Evolutionary conservation across 495 filamentous ascomycete species (phyloP).

Genomic region (Xylaria nigripes): DNA sequence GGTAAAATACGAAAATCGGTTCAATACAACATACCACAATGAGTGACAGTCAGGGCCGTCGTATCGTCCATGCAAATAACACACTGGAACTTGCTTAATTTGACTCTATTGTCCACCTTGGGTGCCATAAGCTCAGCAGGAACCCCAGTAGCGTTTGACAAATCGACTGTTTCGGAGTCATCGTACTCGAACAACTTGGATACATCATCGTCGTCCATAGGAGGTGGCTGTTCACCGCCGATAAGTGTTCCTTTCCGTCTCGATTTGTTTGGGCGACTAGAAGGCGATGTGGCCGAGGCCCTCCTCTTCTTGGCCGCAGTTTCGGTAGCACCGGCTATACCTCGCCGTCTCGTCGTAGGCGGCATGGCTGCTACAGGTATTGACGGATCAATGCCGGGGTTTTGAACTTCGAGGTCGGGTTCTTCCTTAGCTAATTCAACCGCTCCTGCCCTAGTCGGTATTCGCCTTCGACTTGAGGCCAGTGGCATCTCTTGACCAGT

Average conservation of each 20-base stretch:
- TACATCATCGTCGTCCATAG: conserved; percentile 27
- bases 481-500: conserved; percentile 14
- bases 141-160: conserved; percentile 49
- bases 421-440: conserved; percentile 21
- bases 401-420: conserved; percentile 4
- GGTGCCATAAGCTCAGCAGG: conserved; percentile 41
- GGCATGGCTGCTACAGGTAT: conserved; percentile 18
- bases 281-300: conserved; percentile 16
- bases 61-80: conserved; percentile 81
- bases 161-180: conserved; percentile 48
- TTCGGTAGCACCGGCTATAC: neutral
- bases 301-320: conserved; percentile 18
- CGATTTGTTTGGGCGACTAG: conserved; percentile 27
- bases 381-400: conserved; percentile 12
- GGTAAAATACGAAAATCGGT: neutral
- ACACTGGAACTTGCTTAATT: conserved; percentile 55
- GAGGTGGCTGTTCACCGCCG: conserved; percentile 10
- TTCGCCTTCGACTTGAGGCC: neutral
- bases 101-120: conserved; percentile 43
- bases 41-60: conserved; percentile 64
- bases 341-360: conserved; percentile 11
- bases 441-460: conserved; percentile 9
- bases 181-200: conserved; percentile 16
- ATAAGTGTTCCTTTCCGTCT: conserved; percentile 14
- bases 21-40: conserved; percentile 65